These are phyloP conservation scores for Prunus mume DNA, from an alignment of 306 rosid species.

Conservation along the genomic window DNA sequence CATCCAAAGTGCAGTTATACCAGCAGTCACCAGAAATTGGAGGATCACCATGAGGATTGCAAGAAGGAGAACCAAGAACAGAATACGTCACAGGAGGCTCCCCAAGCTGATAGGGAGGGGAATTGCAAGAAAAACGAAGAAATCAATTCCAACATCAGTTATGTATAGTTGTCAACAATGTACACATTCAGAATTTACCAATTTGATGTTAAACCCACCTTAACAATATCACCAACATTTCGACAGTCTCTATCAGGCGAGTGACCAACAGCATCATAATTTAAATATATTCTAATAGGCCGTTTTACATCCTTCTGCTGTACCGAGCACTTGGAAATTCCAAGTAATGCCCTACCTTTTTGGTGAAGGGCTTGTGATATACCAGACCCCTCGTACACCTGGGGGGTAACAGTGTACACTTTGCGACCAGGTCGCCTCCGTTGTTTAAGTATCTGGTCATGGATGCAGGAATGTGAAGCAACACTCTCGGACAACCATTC, in stretches of 20 bases:
- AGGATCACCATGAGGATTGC: conserved; percentile 76
- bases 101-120: conserved; percentile 61
- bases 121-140: conserved; percentile 12
- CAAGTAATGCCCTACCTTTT: conserved; percentile 81
- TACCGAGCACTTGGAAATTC: conserved; percentile 36
- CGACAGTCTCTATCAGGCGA: conserved; percentile 90
- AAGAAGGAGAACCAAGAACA: conserved; percentile 61
- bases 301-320: conserved; percentile 56
- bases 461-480: conserved; percentile 92
- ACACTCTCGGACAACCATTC: conserved; percentile 47
- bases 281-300: conserved; percentile 90
- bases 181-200: conserved; percentile 2
- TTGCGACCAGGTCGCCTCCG: conserved; percentile 85
- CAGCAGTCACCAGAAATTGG: conserved; percentile 91
- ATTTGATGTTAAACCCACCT: conserved; percentile 48
- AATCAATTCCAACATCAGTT: conserved; percentile 14
- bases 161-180: neutral
- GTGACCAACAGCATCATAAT: conserved; percentile 98
- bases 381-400: conserved; percentile 56
- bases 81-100: conserved; percentile 68
- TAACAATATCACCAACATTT: conserved; percentile 72
- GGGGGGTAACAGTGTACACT: conserved; percentile 88
- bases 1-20: conserved; percentile 93
- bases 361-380: conserved; percentile 47
- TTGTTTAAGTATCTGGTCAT: conserved; percentile 89